Conservation (phyloP, 371 early-diverging fungal species). For the Dipsacomyces acuminosporus region DNA sequence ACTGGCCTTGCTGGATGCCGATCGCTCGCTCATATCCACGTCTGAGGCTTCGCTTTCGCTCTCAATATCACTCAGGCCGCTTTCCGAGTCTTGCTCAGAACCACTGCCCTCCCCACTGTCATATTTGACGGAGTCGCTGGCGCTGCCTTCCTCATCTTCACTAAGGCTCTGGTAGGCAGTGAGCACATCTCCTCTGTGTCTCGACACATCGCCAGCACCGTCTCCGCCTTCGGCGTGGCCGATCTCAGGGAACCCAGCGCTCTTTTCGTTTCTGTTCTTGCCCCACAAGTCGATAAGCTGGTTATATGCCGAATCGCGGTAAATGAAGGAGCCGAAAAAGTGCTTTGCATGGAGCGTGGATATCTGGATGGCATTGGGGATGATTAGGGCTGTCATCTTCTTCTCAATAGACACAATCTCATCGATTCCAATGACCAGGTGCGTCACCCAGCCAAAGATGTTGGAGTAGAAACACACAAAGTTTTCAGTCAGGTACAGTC, state of each 20-base stretch:
- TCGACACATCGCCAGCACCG: slow-evolving; percentile 37
- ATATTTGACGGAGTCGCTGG: neutral
- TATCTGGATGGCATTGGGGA: slow-evolving; percentile 83
- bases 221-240: slow-evolving; percentile 40
- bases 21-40: neutral
- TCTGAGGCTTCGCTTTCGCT: neutral
- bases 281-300: slow-evolving; percentile 68
- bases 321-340: slow-evolving; percentile 77
- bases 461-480: slow-evolving; percentile 91
- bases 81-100: neutral
- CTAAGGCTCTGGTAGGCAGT: slow-evolving; percentile 41
- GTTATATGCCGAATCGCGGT: slow-evolving; percentile 72
- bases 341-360: slow-evolving; percentile 69
- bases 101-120: neutral
- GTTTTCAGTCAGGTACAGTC: slow-evolving; percentile 81
- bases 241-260: slow-evolving; percentile 40
- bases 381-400: slow-evolving; percentile 70
- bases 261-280: slow-evolving; percentile 46
- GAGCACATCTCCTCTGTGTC: slow-evolving; percentile 27
- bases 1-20: too few relatives aligned
- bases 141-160: slow-evolving; percentile 14
- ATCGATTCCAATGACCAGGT: slow-evolving; percentile 76
- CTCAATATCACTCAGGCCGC: neutral
- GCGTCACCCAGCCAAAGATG: slow-evolving; percentile 94
- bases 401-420: slow-evolving; percentile 82